Base-by-base conservation (phyloP, 2,329 filamentous ascomycete genomes). In the Arthrocladium fulminans region DNA sequence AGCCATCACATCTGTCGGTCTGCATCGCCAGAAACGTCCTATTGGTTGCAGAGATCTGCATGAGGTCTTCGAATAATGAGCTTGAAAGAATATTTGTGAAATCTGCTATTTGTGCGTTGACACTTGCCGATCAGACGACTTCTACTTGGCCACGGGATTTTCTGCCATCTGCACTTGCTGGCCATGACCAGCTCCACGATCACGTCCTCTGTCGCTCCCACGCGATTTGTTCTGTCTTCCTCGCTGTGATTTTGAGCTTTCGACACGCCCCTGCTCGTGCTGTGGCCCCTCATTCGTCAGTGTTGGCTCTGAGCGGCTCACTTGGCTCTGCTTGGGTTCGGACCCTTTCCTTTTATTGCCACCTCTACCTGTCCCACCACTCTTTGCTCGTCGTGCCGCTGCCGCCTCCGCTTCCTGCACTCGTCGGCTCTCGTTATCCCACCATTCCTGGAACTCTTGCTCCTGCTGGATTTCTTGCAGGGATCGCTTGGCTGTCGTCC, bases 371-470 rank as follows among this genome's bases (percentile, higher is more conserved):
- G 57, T 49, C 57, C 60, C 54, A 47, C 52, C 52, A 55, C 50
- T 75, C 69, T 38, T 68, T 66, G 50, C 65, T 66, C 27, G 61
- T 61, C 20, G 64, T 45, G 32, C 49, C 20, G 50, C 55, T 37
- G 58, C 57, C 41, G 73, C 72, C 52, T 78, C 76, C 52, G 80
- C 80, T 56, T 83, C 79, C 54, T 83, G 82, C 30, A 84, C 78
- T 23, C 85, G 75, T 51, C 76, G 75, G 59, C 83, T 88, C 65
- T 95, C 89, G 53, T 85, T 81, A 56, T 94, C 87, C 88, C 88
- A 95, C 88, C 89, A 95, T 63, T 94, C 83, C 63, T 96, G 87
- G 63, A 98, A 98, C 45, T 88, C 88, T 62, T 98, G 92, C 66
- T 98, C 92, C 56, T 92, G 81, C 64, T 98, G 92, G 51, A 98